Conservation (phyloP, 1,284 basidiomycete genomes). For the Pseudozyma sp. region DNA sequence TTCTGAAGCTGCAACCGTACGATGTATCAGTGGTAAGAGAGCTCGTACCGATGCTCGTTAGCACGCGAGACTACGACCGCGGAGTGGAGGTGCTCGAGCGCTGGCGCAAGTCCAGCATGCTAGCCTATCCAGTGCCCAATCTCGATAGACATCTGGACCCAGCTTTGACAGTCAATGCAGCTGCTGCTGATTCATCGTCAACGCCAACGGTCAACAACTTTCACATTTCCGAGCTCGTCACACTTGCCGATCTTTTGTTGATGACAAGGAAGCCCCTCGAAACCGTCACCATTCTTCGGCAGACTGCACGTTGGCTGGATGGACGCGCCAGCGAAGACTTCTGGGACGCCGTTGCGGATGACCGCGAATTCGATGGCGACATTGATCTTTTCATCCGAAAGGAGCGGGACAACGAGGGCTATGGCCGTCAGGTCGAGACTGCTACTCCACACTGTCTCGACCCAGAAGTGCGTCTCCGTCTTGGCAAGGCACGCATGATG, state of each 20-base stretch:
- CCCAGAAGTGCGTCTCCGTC: slow-evolving; percentile 83
- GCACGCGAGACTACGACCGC: slow-evolving; percentile 76
- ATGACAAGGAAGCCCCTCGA: slow-evolving; percentile 77
- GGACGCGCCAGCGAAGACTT: slow-evolving; percentile 79
- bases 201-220: slow-evolving; percentile 47
- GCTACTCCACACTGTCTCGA: slow-evolving; percentile 76
- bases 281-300: slow-evolving; percentile 79
- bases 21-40: slow-evolving; percentile 84
- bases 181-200: neutral
- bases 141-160: slow-evolving; percentile 19
- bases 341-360: slow-evolving; percentile 81
- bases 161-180: slow-evolving; percentile 21
- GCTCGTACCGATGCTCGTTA: slow-evolving; percentile 81
- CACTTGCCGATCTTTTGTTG: slow-evolving; percentile 85
- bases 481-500: slow-evolving; percentile 86
- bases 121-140: slow-evolving; percentile 59
- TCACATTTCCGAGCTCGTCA: slow-evolving; percentile 73
- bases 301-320: slow-evolving; percentile 88
- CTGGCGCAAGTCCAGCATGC: slow-evolving; percentile 73
- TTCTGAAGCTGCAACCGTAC: slow-evolving; percentile 82
- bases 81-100: slow-evolving; percentile 78
- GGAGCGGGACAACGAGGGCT: slow-evolving; percentile 62
- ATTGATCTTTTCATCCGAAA: slow-evolving; percentile 41
- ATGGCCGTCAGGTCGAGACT: slow-evolving; percentile 65
- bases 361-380: slow-evolving; percentile 82